Base-by-base conservation (phyloP, 78 protist species). In the Polysphondylium violaceum region DNA sequence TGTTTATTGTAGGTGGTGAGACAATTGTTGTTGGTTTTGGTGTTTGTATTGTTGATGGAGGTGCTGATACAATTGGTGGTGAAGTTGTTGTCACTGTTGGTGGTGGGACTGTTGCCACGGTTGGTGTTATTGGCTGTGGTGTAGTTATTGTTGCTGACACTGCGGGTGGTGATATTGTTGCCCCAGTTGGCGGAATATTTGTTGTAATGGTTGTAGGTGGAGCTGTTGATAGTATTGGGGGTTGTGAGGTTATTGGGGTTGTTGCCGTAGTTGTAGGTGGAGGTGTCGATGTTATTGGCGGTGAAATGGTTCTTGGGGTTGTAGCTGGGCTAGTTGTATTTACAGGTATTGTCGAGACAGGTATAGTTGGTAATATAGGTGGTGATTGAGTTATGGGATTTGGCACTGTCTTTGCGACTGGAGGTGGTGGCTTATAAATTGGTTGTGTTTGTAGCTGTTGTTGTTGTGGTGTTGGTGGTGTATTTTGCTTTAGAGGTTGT, bases 141-240 rank as follows among this genome's bases (percentile, higher is more conserved):
- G 75, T 71, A 21, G 75, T n/a, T 25, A 17, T 33, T 23, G 58
- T 63, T 76, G 68, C 5, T 58, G 68, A 14, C 36, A 5, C 56
- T 61, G 21, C n/a, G 21, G 59, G 59, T 21, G 59, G 59, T 55
- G 59, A 21, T 55, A 21, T 21, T 55, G 59, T 55, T 55, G n/a
- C n/a, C n/a, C n/a, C 5, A 35, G 56, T 40, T 60, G 69, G 5
- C 59, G 23, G 2, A 27, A 43, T 4, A 74, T 38, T n/a, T 36
- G 63, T 9, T 59, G 67, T 7, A 56, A 60, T 59, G 67, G 81
- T 36, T 59, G 81, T 74, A n/a, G n/a, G n/a, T n/a, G n/a, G n/a
- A n/a, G n/a, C n/a, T n/a, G n/a, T n/a, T n/a, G 40, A 55, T 55
- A 21, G 21, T 21, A 55, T 55, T 55, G 21, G 21, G 59, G 21